Base-by-base conservation (phyloP, 129 eudicot genomes). In the Glebionis coronaria region DNA sequence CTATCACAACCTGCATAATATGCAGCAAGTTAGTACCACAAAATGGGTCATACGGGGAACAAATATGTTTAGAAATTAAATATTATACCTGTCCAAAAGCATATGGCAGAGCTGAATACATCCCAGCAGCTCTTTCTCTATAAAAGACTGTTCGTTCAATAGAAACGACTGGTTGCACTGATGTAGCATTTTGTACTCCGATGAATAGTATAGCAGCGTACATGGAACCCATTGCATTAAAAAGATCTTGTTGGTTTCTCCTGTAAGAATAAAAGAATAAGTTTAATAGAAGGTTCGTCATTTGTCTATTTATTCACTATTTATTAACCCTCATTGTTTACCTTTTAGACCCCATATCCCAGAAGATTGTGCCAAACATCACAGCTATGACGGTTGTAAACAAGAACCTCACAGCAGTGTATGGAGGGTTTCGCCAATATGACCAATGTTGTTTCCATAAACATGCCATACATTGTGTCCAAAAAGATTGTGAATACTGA, bases 81-180 rank as follows among this genome's bases (percentile, higher is more conserved):
- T 28, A 27, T 44, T 27, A 29, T 80, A 83, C 97, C 87, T 87
- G 97, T 59, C 80, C 96, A 47, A 91, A 84, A 56, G 97, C 97
- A 66, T 91, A 91, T 47, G 97, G 96, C 55, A 88, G 65, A 77
- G 97, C 93, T 44, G 97, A 91, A 71, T 87, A 91, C 97, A 91
- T 88, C 57, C 97, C 96, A 21, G 97, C 93, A n/a, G 97, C 97
- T 81, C 94, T 75, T 91, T 91, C 97, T 66, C 97, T 83, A 61
- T 91, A 91, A 55, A 91, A 91, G 14, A 91, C 97, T 0, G 97
- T 88, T 75, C 96, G 83, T 80, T 91, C 97, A 16, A 87, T 70
- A 58, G 90, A 84, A 51, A 91, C 90, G 50, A 91, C 88, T 14
- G 97, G 96, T 70, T 87, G 96, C 56, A 91, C 88, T 5, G 96